Conservation (phyloP, 202 grass and related monocot genomes). For the Saccharum hybrid region DNA sequence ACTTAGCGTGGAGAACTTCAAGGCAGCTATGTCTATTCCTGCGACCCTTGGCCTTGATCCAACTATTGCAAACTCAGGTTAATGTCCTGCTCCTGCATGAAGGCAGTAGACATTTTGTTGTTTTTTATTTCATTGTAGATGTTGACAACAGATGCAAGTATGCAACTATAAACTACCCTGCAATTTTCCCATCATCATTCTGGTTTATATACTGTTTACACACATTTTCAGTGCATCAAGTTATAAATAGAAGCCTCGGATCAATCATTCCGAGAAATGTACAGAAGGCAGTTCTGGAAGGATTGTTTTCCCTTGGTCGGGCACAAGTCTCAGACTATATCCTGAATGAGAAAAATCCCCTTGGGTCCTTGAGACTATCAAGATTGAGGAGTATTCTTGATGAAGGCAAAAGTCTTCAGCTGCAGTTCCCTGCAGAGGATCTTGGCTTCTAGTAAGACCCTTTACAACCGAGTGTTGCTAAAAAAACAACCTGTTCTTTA, state of each 20-base stretch:
- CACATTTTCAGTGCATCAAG: slow-evolving; percentile 67
- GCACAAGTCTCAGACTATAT: slow-evolving; percentile 81
- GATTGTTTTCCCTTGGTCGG: slow-evolving; percentile 78
- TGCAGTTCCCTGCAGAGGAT: slow-evolving; percentile 95
- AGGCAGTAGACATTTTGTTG: not conserved
- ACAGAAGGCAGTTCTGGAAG: slow-evolving; percentile 76
- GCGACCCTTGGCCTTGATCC: slow-evolving; percentile 89
- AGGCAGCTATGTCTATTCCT: slow-evolving; percentile 95
- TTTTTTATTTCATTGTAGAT: slow-evolving; percentile 12
- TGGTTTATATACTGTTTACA: slow-evolving; percentile 15
- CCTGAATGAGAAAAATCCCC: slow-evolving; percentile 84
- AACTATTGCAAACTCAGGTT: slow-evolving; percentile 94
- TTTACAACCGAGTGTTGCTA: slow-evolving; percentile 7
- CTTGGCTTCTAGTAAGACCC: slow-evolving; percentile 78
- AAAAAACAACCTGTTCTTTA: not conserved
- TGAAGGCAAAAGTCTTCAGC: slow-evolving; percentile 91
- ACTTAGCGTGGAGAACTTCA: slow-evolving; percentile 89
- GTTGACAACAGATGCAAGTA: not conserved
- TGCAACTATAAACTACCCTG: not conserved
- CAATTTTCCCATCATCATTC: not conserved
- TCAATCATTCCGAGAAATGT: slow-evolving; percentile 72
- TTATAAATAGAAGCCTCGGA: slow-evolving; percentile 75
- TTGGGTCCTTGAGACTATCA: slow-evolving; percentile 69
- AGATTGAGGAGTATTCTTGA: slow-evolving; percentile 84
- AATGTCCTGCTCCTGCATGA: slow-evolving; percentile 15